Base-by-base conservation (phyloP, 306 rosid genomes). In the Argentina anserina region DNA sequence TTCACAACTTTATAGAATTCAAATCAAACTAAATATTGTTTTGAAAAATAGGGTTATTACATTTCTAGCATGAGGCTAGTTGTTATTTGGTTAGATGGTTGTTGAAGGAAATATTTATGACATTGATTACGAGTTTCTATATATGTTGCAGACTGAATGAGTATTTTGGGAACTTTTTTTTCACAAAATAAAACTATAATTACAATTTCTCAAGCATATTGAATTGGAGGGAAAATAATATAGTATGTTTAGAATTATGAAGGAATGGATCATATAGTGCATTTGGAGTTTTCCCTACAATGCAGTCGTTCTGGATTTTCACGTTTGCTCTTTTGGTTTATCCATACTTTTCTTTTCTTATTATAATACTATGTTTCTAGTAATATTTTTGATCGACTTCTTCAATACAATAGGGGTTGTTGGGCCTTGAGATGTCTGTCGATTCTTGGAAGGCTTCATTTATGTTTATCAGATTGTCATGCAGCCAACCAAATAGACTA, bases 281-380 rank as follows among this genome's bases (percentile, higher is more conserved):
- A 13, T 15, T 50, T n/a, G 26, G 28, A 73, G 46, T 13, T 25
- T 41, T 78, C 46, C 28, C 52, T 46, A 65, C 73, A 47, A 28
- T 69, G 68, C 68, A 61, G 45, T 69, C 29, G 43, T 76, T 75
- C 67, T n/a, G n/a, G n/a, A n/a, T n/a, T n/a, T n/a, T n/a, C n/a
- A 62, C 56, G 74, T 71, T 62, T 76, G 25, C 36, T 37, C 47
- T 65, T 74, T 31, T 68, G 74, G 76, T 70, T 45, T 71, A n/a
- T n/a, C 72, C 59, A 37, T 61, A 58, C 41, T 39, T 66, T 49
- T 61, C 59, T 87, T 87, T 83, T 87, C 89, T 9, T 87, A n/a
- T 81, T 75, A 89, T 90, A 74, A 87, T 87, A 81, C 95, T 23
- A 33, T 12, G 53, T 23, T 41, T 43, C 23, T 43, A n/a, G 71